These are phyloP conservation scores for Colletotrichum euphorbiae DNA, from an alignment of 2,329 filamentous ascomycete species.

Conservation along the genomic window DNA sequence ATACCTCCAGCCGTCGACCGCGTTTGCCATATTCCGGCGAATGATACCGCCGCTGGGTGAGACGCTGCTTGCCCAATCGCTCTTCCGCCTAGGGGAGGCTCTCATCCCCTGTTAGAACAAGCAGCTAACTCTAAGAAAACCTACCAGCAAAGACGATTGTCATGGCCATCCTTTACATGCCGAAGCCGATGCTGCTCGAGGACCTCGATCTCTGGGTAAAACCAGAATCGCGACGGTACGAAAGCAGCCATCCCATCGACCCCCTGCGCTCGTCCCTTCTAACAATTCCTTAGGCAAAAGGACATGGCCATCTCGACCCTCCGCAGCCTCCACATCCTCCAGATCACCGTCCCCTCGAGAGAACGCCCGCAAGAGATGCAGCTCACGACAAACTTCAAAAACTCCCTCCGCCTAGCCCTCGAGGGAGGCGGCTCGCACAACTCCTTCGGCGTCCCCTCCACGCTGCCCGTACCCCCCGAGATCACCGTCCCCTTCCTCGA, in stretches of 20 bases:
- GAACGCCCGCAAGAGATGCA: conserved; percentile 77
- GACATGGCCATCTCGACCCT: conserved; percentile 87
- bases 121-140: conserved; percentile 13
- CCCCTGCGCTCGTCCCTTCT: background rate
- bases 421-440: conserved; percentile 87
- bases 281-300: conserved; percentile 68
- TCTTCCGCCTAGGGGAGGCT: background rate
- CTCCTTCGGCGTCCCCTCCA: conserved; percentile 90
- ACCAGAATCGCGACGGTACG: conserved; percentile 63
- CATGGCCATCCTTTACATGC: conserved; percentile 94
- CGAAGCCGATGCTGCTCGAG: conserved; percentile 79
- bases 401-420: conserved; percentile 85
- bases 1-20: conserved; percentile 95
- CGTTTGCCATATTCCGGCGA: conserved; percentile 94
- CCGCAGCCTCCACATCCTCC: conserved; percentile 86
- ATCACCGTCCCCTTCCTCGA: conserved; percentile 82
- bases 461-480: conserved; percentile 68
- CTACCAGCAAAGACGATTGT: conserved; percentile 90
- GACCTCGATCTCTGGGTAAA: conserved; percentile 91
- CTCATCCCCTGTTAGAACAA: background rate
- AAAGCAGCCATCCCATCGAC: background rate
- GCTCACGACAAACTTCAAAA: conserved; percentile 84
- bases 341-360: conserved; percentile 69
- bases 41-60: conserved; percentile 93
- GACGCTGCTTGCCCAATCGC: conserved; percentile 39